Evolutionary conservation across 495 filamentous ascomycete species (phyloP).

Genomic region (Aspergillus haitiensis): DNA sequence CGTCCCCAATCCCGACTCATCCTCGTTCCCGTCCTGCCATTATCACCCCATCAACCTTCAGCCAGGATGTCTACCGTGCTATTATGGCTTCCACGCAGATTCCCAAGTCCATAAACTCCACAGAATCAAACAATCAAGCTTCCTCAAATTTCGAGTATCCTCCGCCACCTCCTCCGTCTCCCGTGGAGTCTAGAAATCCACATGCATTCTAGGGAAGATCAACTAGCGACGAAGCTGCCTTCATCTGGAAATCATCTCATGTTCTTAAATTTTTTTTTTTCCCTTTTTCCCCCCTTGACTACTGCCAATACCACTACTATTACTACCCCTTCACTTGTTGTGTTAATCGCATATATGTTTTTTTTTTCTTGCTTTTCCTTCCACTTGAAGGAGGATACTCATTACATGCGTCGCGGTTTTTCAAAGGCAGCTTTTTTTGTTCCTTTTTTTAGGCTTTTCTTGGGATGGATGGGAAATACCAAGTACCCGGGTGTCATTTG

Average conservation of each 20-base stretch:
- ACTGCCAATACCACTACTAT: too few species aligned
- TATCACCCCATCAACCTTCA: constrained; percentile 36
- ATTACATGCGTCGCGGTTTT: constrained; percentile 11
- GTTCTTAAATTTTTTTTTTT: constrained; percentile 2
- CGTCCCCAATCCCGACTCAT: constrained; percentile 25
- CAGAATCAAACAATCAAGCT: constrained; percentile 5
- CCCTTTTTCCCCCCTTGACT: not conserved
- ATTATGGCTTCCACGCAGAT: constrained; percentile 38
- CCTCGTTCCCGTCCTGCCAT: constrained; percentile 26
- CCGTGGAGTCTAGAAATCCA: constrained; percentile 37
- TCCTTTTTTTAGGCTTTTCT: not conserved
- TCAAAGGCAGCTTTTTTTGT: not conserved
- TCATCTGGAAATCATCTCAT: not conserved
- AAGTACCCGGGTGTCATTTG: not conserved
- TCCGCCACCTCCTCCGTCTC: constrained; percentile 49
- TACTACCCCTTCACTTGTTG: too few species aligned
- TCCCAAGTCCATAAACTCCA: constrained; percentile 32
- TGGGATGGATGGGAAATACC: not conserved
- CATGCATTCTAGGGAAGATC: constrained; percentile 4
- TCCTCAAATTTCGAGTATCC: constrained; percentile 26
- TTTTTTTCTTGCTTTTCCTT: not conserved
- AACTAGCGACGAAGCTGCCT: too few species aligned
- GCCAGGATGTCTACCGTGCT: constrained; percentile 45
- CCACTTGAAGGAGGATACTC: not conserved
- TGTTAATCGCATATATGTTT: not conserved